phyloP scores from a whole-genome alignment of 768 basidiomycete species.

The Tulasnella sp. region DNA sequence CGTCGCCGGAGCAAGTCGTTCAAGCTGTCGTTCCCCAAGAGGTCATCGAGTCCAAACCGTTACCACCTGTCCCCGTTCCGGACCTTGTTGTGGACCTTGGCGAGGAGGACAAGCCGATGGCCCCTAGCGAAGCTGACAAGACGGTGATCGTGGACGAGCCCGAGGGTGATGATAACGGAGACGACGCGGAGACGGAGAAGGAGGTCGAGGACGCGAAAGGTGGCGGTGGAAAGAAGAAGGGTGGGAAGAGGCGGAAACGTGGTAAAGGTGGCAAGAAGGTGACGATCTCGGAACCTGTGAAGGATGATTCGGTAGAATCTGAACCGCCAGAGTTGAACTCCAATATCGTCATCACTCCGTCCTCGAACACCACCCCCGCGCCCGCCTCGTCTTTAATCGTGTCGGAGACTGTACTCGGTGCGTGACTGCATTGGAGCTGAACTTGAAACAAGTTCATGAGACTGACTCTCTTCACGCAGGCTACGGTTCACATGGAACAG shows the following conservation, averaged over 20 bases:
- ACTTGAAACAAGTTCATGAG: background rate
- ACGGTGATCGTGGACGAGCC: background rate
- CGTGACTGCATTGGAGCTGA: constrained; percentile 32
- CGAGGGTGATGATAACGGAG: constrained; percentile 21
- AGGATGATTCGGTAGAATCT: constrained; percentile 25
- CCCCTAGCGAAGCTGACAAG: constrained; percentile 18
- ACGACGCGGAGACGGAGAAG: constrained; percentile 30
- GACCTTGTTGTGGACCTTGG: background rate
- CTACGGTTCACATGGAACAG: constrained; percentile 93
- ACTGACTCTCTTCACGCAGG: constrained; percentile 47
- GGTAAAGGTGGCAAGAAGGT: constrained; percentile 23
- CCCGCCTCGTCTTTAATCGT: constrained; percentile 54
- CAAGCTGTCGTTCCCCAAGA: background rate
- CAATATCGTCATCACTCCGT: background rate
- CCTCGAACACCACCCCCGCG: background rate
- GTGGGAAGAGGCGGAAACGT: constrained; percentile 27
- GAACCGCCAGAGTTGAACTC: background rate
- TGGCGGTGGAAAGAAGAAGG: constrained; percentile 33
- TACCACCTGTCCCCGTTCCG: constrained; percentile 3
- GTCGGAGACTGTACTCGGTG: constrained; percentile 72
- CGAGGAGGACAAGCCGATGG: background rate
- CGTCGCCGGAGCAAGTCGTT: background rate
- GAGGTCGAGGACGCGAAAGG: constrained; percentile 11
- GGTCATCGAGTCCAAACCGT: constrained; percentile 9
- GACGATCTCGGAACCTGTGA: constrained; percentile 34